These are phyloP conservation scores for Corylus avellana DNA, from an alignment of 306 rosid genomes.

Conservation along the genomic window DNA sequence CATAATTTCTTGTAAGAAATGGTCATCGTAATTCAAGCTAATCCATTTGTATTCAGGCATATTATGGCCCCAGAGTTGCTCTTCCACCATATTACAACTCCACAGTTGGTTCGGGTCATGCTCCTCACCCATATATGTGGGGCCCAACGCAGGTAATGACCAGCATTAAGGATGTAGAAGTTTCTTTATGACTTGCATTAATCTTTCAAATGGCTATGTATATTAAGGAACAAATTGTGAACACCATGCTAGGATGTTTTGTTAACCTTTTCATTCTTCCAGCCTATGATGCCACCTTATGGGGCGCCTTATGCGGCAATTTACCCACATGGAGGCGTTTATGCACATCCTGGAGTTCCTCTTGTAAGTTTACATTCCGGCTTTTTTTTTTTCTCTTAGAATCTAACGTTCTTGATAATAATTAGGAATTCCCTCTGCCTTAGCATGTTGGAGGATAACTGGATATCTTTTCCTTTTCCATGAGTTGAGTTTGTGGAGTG, in stretches of 20 bases:
- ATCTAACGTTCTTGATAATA: not conserved
- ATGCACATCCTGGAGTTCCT: constrained; percentile 73
- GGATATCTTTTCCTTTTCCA: constrained; percentile 18
- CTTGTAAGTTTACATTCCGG: constrained; percentile 55
- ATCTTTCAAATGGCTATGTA: constrained; percentile 1
- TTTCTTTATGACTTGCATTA: constrained; percentile 17
- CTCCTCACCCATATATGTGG: constrained; percentile 97
- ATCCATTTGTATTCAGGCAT: constrained; percentile 55
- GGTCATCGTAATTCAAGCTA: constrained; percentile 24
- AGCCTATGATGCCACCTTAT: constrained; percentile 90
- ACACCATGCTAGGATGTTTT: constrained; percentile 20
- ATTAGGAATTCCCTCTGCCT: not conserved
- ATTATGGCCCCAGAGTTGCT: constrained; percentile 86
- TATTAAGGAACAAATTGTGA: constrained; percentile 16
- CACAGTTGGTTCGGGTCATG: constrained; percentile 71
- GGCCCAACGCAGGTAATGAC: constrained; percentile 85
- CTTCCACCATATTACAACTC: constrained; percentile 82
- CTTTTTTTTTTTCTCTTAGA: constrained; percentile 1
- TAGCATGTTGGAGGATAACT: constrained; percentile 5
- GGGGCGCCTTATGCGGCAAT: constrained; percentile 87
- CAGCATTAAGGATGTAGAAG: constrained; percentile 12
- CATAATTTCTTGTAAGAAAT: constrained; percentile 13
- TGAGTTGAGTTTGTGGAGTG: constrained; percentile 7
- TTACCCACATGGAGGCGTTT: constrained; percentile 82
- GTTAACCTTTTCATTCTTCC: constrained; percentile 38